These are phyloP conservation scores for Carex cristatella DNA, from an alignment of 176 grass and related monocot species.

Conservation along the genomic window DNA sequence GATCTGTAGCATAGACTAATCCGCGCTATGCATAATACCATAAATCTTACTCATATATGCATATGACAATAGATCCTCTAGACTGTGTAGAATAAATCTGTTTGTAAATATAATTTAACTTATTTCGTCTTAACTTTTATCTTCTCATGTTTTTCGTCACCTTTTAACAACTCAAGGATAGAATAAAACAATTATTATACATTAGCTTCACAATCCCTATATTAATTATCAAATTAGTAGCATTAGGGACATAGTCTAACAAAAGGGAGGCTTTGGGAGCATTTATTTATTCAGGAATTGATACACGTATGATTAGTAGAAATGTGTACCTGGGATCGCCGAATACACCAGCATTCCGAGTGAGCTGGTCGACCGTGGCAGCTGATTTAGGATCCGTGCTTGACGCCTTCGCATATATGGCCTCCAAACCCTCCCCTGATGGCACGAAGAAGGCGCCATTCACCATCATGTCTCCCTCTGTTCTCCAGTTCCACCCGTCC, in stretches of 20 bases:
- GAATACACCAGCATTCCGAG: conserved; percentile 69
- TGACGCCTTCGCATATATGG: conserved; percentile 55
- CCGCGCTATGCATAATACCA: too few species aligned
- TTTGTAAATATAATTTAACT: too few species aligned
- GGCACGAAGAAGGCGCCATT: conserved; percentile 97
- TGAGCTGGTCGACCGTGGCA: conserved; percentile 72
- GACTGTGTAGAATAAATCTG: too few species aligned
- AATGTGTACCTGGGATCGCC: conserved; percentile 57
- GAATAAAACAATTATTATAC: too few species aligned
- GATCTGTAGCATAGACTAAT: too few species aligned
- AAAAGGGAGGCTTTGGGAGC: not conserved
- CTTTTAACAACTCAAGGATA: too few species aligned
- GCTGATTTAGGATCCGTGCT: conserved; percentile 65
- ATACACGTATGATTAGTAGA: not conserved
- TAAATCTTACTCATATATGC: too few species aligned
- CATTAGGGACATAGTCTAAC: not conserved
- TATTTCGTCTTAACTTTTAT: too few species aligned
- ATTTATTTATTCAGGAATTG: not conserved
- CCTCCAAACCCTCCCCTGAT: conserved; percentile 67
- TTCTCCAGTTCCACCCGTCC: conserved; percentile 92
- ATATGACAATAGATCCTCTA: too few species aligned
- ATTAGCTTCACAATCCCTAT: too few species aligned
- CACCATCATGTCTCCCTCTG: conserved; percentile 89
- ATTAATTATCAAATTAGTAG: not conserved
- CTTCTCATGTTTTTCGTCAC: too few species aligned